Conservation (phyloP, 2,329 filamentous ascomycete species). For the Neurospora crassa region DNA sequence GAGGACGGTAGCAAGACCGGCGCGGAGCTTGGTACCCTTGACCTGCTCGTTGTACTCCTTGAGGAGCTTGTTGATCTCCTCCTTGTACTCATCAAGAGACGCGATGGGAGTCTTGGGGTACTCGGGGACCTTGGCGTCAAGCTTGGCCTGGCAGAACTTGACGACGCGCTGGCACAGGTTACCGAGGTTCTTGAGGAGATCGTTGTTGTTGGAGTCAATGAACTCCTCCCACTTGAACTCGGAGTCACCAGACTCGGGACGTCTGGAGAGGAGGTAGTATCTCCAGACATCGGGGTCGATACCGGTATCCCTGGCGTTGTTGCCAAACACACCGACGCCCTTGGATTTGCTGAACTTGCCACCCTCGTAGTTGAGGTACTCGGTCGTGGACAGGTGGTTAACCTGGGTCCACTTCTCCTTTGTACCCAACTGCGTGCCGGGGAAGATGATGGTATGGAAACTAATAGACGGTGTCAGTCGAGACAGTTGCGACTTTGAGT, state of each 20-base stretch:
- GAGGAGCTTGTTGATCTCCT: slow-evolving; percentile 58
- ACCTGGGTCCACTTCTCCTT: slow-evolving; percentile 82
- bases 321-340: slow-evolving; percentile 84
- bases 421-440: slow-evolving; percentile 76
- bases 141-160: slow-evolving; percentile 70
- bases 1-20: slow-evolving; percentile 55
- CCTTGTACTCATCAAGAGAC: slow-evolving; percentile 41
- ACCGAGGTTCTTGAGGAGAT: slow-evolving; percentile 67
- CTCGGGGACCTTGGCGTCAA: slow-evolving; percentile 59
- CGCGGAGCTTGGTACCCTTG: slow-evolving; percentile 62
- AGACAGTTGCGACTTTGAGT: neutral
- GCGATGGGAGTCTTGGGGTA: slow-evolving; percentile 44
- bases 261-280: slow-evolving; percentile 78
- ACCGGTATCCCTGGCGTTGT: slow-evolving; percentile 78
- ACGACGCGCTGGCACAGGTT: slow-evolving; percentile 67
- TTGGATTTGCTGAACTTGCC: slow-evolving; percentile 92
- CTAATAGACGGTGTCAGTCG: slow-evolving; percentile 38
- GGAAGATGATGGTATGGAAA: slow-evolving; percentile 89
- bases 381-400: slow-evolving; percentile 79
- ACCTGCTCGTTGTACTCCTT: slow-evolving; percentile 57
- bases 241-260: slow-evolving; percentile 77
- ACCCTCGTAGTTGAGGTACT: slow-evolving; percentile 80
- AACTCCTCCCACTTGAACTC: slow-evolving; percentile 71
- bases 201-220: slow-evolving; percentile 69
- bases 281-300: slow-evolving; percentile 84